Conservation (phyloP, 768 basidiomycete species). For the Sarcodon aspratus region DNA sequence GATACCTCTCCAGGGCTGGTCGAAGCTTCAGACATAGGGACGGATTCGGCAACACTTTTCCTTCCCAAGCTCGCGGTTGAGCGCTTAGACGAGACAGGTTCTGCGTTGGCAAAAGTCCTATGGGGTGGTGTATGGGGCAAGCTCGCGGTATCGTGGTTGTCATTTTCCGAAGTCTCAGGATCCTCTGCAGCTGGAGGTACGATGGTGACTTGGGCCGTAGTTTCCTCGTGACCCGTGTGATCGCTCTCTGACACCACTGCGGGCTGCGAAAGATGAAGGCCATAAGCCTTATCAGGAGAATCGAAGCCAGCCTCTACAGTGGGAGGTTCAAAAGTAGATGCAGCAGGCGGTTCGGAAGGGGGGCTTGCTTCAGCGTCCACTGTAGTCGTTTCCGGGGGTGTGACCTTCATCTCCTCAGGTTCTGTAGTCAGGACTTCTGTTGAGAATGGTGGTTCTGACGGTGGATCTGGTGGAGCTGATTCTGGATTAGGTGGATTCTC, state of each 20-base stretch:
- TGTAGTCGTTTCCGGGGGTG: slow-evolving; percentile 3
- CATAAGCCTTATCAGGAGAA: too few species aligned
- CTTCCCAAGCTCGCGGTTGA: slow-evolving; percentile 5
- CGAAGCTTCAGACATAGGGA: slow-evolving; percentile 1
- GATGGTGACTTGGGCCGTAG: slow-evolving; percentile 6
- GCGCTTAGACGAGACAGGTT: slow-evolving; percentile 4
- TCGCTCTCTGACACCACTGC: too few species aligned
- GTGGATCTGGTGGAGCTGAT: not conserved
- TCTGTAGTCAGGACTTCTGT: not conserved
- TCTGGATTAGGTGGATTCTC: not conserved
- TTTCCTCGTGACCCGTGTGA: not conserved
- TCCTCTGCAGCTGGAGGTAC: not conserved
- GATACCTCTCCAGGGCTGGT: slow-evolving; percentile 3
- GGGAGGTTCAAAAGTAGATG: not conserved
- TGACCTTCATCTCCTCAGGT: not conserved
- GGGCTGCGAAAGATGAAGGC: not conserved
- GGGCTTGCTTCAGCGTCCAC: not conserved
- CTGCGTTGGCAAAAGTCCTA: not conserved
- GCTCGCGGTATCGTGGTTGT: not conserved
- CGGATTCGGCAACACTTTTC: not conserved
- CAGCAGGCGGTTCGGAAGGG: not conserved
- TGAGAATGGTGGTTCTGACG: not conserved
- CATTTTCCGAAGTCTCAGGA: slow-evolving; percentile 1
- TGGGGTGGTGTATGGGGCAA: slow-evolving; percentile 1
- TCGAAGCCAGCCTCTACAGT: not conserved